Evolutionary conservation across 768 basidiomycete genomes (phyloP), one percentile per base, ranked within the genome.

Genomic region (Collybiopsis confluens): DNA sequence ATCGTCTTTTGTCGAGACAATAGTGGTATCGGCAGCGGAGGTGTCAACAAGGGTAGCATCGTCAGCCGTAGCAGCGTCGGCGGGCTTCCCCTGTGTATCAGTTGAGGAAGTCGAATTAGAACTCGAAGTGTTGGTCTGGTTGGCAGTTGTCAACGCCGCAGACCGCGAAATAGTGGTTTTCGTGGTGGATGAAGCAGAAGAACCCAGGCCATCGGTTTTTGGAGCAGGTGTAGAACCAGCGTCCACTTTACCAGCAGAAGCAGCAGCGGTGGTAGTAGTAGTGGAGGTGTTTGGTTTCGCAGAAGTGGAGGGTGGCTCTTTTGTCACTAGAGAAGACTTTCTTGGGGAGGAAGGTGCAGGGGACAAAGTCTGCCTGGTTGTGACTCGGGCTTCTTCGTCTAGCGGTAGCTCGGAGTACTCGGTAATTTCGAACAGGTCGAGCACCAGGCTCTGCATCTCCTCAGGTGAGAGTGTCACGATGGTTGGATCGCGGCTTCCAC

Each of bases 361-460:
- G 4, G 45, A 30, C 26, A n/a, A 27, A 5, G 18, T 23, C 35
- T 48, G 30, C 33, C 35, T n/a, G n/a, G n/a, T n/a, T n/a, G n/a
- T n/a, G n/a, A n/a, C n/a, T n/a, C n/a, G 38, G 38, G 30, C 20
- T 16, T 44, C 52, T 16, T 53, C 52, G 26, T 30, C 43, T 13
- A 30, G 52, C 52, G 42, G 43, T 45, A 43, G 33, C 43, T 30
- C 38, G 11, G 37, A 35, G 20, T 36, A 24, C 18, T 53, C 52
- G 13, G 41, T 13, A 37, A 56, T 51, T 16, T 51, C 48, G 30
- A 56, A 56, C 16, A 56, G 21, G 23, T 51, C 41, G 7, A 43
- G 24, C 21, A 56, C 38, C n/a, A 56, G 7, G 20, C 48, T 38
- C 41, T 51, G 40, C 55, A 56, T 51, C 30, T 56, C 55, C 8